phyloP scores from a whole-genome alignment of 805 yeast genomes.

The Vanderwaltozyma verrucispora region DNA sequence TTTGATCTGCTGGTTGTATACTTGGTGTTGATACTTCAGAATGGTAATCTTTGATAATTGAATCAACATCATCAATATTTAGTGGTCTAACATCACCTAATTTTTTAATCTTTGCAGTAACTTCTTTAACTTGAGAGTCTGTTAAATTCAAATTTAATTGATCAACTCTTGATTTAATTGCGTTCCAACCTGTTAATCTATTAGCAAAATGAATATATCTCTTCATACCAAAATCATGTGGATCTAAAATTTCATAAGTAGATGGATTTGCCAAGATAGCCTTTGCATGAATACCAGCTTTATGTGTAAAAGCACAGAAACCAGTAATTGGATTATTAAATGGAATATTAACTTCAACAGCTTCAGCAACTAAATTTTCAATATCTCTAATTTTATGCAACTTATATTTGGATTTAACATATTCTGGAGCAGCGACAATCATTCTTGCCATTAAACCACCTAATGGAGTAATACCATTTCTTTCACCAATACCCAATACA shows the following conservation, averaged over 20 bases:
- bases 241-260: constrained; percentile 91
- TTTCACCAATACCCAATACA: constrained; percentile 97
- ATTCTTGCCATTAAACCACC: constrained; percentile 99
- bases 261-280: constrained; percentile 98
- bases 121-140: constrained; percentile 92
- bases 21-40: constrained; percentile 35
- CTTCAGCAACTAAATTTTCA: constrained; percentile 92
- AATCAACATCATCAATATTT: constrained; percentile 93
- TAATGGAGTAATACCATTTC: constrained; percentile 95
- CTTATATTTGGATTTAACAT: constrained; percentile 88
- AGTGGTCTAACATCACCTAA: constrained; percentile 93
- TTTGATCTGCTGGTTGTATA: constrained; percentile 4
- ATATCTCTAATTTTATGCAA: constrained; percentile 90
- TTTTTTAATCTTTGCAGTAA: constrained; percentile 83
- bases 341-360: constrained; percentile 93
- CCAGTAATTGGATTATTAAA: constrained; percentile 98
- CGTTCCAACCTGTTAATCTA: constrained; percentile 98
- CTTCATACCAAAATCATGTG: constrained; percentile 89
- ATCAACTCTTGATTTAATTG: constrained; percentile 95
- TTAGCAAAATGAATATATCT: constrained; percentile 96
- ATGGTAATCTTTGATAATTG: constrained; percentile 89
- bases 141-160: constrained; percentile 84
- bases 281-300: constrained; percentile 99
- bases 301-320: constrained; percentile 98
- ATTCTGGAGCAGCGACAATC: constrained; percentile 97